Evolutionary conservation across 2,329 filamentous ascomycete genomes (phyloP).

Genomic region (Trichoderma semiorbis): DNA sequence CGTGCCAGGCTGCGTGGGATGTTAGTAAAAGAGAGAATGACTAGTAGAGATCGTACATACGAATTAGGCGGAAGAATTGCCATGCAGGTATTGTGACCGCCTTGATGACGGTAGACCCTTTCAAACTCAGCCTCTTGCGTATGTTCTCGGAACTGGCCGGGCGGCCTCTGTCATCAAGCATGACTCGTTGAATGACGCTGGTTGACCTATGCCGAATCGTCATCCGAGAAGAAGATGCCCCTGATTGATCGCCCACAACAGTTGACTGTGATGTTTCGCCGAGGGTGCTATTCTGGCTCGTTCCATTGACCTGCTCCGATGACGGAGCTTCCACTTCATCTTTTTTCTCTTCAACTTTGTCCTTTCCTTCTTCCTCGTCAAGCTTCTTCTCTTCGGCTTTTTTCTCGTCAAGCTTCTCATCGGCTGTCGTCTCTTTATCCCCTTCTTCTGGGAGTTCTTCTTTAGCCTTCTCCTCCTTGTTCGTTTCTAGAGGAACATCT

Average conservation of each 20-base stretch:
- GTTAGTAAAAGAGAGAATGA: slow-evolving; percentile 30
- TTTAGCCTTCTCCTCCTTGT: background rate
- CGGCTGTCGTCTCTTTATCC: background rate
- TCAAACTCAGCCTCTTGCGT: slow-evolving; percentile 42
- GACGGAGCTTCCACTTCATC: background rate
- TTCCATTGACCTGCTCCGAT: background rate
- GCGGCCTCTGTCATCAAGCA: slow-evolving; percentile 50
- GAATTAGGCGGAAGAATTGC: slow-evolving; percentile 94
- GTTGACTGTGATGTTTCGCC: background rate
- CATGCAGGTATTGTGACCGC: slow-evolving; percentile 94
- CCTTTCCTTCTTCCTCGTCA: background rate
- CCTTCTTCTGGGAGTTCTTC: background rate
- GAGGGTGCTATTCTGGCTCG: background rate
- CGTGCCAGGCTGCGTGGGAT: slow-evolving; percentile 71
- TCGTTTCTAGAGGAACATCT: background rate
- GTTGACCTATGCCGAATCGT: slow-evolving; percentile 47
- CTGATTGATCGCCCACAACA: background rate
- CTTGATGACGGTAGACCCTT: slow-evolving; percentile 56
- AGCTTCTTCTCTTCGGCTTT: background rate
- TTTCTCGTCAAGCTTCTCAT: background rate
- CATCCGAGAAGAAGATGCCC: slow-evolving; percentile 16
- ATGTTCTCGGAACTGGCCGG: slow-evolving; percentile 40
- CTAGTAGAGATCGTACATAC: slow-evolving; percentile 48
- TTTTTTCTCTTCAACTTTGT: background rate
- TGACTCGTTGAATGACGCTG: slow-evolving; percentile 60